Evolutionary conservation across 1,284 basidiomycete species (phyloP), one percentile per base, ranked within the genome.

Genomic region (Ceratobasidium sp.): DNA sequence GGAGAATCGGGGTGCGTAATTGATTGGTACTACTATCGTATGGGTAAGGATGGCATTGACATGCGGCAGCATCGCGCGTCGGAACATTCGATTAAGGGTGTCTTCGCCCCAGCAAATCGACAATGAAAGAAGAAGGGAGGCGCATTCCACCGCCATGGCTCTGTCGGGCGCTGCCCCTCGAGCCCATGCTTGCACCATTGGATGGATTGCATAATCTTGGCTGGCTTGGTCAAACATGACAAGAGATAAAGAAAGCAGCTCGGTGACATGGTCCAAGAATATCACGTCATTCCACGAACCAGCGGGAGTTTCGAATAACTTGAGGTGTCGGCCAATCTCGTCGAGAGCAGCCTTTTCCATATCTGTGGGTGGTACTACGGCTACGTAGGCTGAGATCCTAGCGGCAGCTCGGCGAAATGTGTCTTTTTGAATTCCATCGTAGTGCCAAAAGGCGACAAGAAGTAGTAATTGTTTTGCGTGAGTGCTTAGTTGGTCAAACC

Each of bases 401-500:
- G 7, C 12, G 5, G 60, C 38, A 2, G 69, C 69, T 12, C 58
- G 60, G 7, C 20, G 27, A 34, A 70, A 54, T 8, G 67, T 54
- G 2, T 52, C 47, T 17, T 35, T 15, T 6, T 17, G 22, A 6
- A 70, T 64, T 20, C 27, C 29, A 6, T 34, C 29, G 31, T 56
- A 60, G 32, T 70, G 69, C 29, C 42, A 17, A 42, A 29, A 56
- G 0, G 60, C 38, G 15, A 70, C 20, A 2, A 70, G 38, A 15
- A 22, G 47, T 13, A 70, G 57, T 20, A 64, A 32, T 25, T 70
- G 38, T 22, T 55, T 29, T 2, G 69, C 60, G 15, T 27, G 3
- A 8, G 3, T 8, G 20, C 32, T 45, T 6, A 70, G 29, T 10
- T 17, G 35, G 13, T 42, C 31, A 10, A 42, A 47, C 32, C 58